These are phyloP conservation scores for Helianthus tuberosus DNA, from an alignment of 129 eudicot species.

Conservation along the genomic window DNA sequence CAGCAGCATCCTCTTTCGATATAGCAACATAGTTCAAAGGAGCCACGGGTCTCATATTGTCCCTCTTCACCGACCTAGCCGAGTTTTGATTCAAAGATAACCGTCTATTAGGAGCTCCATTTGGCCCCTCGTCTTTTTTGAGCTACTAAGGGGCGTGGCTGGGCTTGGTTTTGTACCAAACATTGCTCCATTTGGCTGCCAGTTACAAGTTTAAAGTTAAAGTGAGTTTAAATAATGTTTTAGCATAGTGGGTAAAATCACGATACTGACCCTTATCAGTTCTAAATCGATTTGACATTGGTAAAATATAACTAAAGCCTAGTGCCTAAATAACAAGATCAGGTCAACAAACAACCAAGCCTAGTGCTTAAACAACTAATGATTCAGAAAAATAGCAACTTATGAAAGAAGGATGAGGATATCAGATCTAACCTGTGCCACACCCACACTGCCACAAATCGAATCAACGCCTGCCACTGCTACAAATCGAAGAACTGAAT, in stretches of 20 bases:
- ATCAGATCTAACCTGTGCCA: no score
- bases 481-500: no score
- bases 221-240: no score
- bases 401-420: no score
- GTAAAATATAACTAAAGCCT: no score
- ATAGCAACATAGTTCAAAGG: slow-evolving; percentile 84
- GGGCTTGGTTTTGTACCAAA: slow-evolving; percentile 92
- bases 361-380: no score
- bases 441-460: no score
- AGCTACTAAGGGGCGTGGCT: slow-evolving; percentile 55
- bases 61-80: slow-evolving; percentile 57
- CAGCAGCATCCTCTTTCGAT: slow-evolving; percentile 63
- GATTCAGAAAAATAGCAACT: no score
- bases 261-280: slow-evolving; percentile 72
- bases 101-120: slow-evolving; percentile 62
- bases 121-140: slow-evolving; percentile 60
- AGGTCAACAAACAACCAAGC: no score
- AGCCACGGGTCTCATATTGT: slow-evolving; percentile 62
- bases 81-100: slow-evolving; percentile 66
- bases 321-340: no score
- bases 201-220: slow-evolving; percentile 9
- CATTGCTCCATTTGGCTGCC: slow-evolving; percentile 72
- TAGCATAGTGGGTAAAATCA: not conserved
- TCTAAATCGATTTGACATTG: no score
- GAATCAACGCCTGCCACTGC: no score